These are phyloP conservation scores for Aegilops tauschii DNA, from an alignment of 176 grass and related monocot species.

Conservation along the genomic window DNA sequence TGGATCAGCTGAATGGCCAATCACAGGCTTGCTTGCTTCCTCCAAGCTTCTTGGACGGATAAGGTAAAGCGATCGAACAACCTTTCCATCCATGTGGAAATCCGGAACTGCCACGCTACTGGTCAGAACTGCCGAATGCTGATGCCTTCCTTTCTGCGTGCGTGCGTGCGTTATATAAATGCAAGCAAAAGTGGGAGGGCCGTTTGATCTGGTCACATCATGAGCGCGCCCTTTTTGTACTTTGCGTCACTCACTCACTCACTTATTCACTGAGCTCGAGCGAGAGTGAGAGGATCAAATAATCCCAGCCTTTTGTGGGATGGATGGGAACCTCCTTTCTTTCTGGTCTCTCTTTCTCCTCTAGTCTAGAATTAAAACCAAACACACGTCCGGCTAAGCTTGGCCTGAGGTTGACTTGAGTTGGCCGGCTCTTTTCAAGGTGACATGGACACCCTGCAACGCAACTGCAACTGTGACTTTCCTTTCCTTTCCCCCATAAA, in stretches of 20 bases:
- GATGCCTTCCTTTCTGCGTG: not conserved
- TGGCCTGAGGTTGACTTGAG: not conserved
- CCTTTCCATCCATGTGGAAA: no score
- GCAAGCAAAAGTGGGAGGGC: not conserved
- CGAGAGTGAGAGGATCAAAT: not conserved
- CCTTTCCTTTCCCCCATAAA: not conserved
- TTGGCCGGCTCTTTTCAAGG: not conserved
- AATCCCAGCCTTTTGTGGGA: not conserved
- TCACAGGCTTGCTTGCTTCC: not conserved
- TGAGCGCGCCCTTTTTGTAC: not conserved
- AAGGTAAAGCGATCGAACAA: conserved; percentile 20
- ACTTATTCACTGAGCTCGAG: not conserved
- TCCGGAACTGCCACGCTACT: not conserved
- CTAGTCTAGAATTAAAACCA: not conserved
- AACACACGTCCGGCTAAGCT: not conserved
- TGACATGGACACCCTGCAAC: not conserved
- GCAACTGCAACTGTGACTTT: not conserved
- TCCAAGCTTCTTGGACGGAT: conserved; percentile 29
- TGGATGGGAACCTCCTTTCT: not conserved
- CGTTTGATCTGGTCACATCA: conserved; percentile 32
- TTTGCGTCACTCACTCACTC: conserved; percentile 2
- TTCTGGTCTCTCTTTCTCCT: not conserved
- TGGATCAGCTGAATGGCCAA: not conserved
- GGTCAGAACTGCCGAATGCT: not conserved
- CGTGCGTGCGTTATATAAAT: not conserved